phyloP scores from a whole-genome alignment of 176 grass and related monocot species.

The Oryza longistaminata region DNA sequence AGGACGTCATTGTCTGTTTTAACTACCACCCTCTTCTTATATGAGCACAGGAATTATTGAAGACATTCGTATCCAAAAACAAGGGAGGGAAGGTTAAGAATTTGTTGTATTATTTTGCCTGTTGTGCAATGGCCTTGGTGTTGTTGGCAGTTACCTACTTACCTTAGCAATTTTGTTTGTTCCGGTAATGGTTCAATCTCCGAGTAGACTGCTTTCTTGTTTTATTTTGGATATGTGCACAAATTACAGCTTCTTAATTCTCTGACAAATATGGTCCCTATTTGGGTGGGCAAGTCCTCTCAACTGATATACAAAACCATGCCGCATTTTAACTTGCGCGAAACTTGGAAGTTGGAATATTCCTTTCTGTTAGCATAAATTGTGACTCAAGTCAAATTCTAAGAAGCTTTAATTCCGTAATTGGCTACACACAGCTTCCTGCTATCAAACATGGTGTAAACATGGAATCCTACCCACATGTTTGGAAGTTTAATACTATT shows the following conservation, averaged over 20 bases:
- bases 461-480: background rate
- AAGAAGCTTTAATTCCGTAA: background rate
- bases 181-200: background rate
- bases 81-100: no score
- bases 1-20: no score
- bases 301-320: background rate
- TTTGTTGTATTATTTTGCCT: conserved; percentile 11
- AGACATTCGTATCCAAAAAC: no score
- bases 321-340: background rate
- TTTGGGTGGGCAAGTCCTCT: background rate
- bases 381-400: conserved; percentile 1
- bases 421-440: background rate
- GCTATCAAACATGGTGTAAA: background rate
- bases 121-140: background rate
- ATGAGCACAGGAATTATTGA: no score
- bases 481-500: background rate
- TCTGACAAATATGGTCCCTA: background rate
- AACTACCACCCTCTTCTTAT: no score
- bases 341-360: background rate
- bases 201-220: background rate
- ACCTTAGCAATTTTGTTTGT: background rate
- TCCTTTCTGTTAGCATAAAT: background rate
- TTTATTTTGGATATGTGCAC: background rate
- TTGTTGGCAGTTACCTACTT: background rate
- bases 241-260: background rate